Conservation (phyloP, 805 yeast genomes). For the Hanseniaspora hatyaiensis region DNA sequence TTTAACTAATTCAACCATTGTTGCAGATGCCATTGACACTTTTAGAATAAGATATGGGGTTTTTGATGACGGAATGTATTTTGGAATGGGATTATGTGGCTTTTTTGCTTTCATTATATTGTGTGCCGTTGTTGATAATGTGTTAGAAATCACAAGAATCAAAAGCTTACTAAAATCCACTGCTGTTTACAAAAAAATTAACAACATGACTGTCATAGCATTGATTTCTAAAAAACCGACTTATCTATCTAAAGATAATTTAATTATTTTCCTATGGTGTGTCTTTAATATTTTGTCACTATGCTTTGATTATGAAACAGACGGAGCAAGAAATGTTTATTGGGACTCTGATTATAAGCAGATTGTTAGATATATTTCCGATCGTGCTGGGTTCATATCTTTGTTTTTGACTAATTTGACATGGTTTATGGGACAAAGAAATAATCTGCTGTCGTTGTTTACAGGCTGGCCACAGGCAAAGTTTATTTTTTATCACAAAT, state of each 20-base stretch:
- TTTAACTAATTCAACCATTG: slow-evolving; percentile 6
- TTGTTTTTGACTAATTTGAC: slow-evolving; percentile 43
- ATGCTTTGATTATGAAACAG: slow-evolving; percentile 12
- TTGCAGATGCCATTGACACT: slow-evolving; percentile 14
- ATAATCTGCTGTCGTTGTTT: slow-evolving; percentile 48
- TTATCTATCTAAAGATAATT: slow-evolving; percentile 22
- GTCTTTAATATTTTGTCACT: slow-evolving; percentile 18
- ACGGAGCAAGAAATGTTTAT: slow-evolving; percentile 15
- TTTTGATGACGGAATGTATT: slow-evolving; percentile 14
- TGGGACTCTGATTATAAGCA: slow-evolving; percentile 18
- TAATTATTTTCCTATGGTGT: slow-evolving; percentile 20
- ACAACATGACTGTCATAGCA: neutral
- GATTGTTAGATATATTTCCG: slow-evolving; percentile 32
- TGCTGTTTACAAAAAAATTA: neutral
- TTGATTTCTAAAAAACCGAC: neutral
- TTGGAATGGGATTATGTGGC: slow-evolving; percentile 16
- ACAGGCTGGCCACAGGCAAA: slow-evolving; percentile 56
- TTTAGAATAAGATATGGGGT: slow-evolving; percentile 11
- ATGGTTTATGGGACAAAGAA: slow-evolving; percentile 57
- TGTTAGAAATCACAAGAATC: slow-evolving; percentile 4
- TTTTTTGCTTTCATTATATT: slow-evolving; percentile 13
- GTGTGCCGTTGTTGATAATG: neutral
- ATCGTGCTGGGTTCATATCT: slow-evolving; percentile 41
- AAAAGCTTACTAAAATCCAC: neutral
- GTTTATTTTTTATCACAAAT: slow-evolving; percentile 53